These are phyloP conservation scores for Bryoglossum gracile DNA, from an alignment of 495 filamentous ascomycete species.

Conservation along the genomic window DNA sequence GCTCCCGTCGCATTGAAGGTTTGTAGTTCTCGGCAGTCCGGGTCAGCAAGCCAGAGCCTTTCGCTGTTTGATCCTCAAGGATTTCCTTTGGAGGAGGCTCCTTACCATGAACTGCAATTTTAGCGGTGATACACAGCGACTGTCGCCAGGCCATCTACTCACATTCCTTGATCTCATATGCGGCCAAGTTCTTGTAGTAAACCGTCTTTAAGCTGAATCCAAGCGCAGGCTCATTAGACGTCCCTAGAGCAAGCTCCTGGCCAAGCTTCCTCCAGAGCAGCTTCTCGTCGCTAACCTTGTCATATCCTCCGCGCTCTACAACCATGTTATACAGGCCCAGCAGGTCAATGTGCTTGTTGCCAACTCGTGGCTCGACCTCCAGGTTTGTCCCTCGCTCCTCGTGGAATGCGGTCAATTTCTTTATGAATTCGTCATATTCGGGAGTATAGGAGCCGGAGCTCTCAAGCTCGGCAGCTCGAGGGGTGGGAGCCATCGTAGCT, in stretches of 20 bases:
- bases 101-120: slow-evolving; percentile 56
- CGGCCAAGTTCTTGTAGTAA: slow-evolving; percentile 77
- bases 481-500: slow-evolving; percentile 18
- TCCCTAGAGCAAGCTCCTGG: slow-evolving; percentile 53
- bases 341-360: slow-evolving; percentile 61
- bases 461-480: slow-evolving; percentile 10
- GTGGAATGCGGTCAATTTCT: slow-evolving; percentile 57
- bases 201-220: slow-evolving; percentile 72
- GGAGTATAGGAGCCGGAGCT: slow-evolving; percentile 3
- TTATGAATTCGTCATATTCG: slow-evolving; percentile 65
- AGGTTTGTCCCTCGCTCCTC: slow-evolving; percentile 64
- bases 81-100: slow-evolving; percentile 78
- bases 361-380: slow-evolving; percentile 67
- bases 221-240: slow-evolving; percentile 58
- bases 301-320: slow-evolving; percentile 66
- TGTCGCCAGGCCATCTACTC: no score
- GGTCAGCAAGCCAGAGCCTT: slow-evolving; percentile 66
- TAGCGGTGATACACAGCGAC: no score
- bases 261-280: slow-evolving; percentile 70
- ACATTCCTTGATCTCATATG: slow-evolving; percentile 80
- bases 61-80: slow-evolving; percentile 66
- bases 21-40: slow-evolving; percentile 68
- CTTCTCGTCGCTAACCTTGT: slow-evolving; percentile 71
- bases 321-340: slow-evolving; percentile 64
- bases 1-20: slow-evolving; percentile 30